Evolutionary conservation across 768 basidiomycete species (phyloP).

Genomic region (Boletus pseudopeckii): DNA sequence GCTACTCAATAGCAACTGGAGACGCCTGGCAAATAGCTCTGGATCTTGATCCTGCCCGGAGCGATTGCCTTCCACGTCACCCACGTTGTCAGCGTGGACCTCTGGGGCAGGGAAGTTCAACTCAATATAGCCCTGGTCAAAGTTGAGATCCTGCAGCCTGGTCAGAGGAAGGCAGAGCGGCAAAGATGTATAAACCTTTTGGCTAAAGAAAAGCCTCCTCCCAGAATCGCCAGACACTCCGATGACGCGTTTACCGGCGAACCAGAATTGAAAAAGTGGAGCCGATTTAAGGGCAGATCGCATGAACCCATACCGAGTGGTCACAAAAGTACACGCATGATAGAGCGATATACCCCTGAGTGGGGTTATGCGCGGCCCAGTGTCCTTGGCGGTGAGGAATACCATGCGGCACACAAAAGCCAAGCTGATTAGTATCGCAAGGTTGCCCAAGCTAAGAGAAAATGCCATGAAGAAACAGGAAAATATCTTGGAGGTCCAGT

Average conservation of each 20-base stretch:
- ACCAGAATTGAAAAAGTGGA: background rate
- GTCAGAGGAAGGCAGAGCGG: background rate
- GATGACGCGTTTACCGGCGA: background rate
- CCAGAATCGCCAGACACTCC: background rate
- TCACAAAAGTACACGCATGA: background rate
- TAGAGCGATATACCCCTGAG: background rate
- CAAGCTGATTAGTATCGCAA: background rate
- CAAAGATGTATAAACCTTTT: background rate
- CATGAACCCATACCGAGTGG: background rate
- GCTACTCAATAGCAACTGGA: background rate
- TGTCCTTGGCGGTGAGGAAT: background rate
- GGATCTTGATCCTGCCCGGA: background rate
- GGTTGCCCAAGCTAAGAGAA: background rate
- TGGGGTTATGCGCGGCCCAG: background rate
- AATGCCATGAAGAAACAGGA: background rate
- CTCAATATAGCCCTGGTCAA: background rate
- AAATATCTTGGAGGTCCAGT: background rate
- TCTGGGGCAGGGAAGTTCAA: background rate
- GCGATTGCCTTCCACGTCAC: background rate
- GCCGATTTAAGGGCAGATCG: background rate
- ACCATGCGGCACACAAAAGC: background rate
- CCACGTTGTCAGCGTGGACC: background rate
- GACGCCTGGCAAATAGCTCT: background rate
- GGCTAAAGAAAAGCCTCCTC: background rate
- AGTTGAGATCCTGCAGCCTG: background rate